These are phyloP conservation scores for Salix suchowensis DNA, from an alignment of 345 rosid genomes.

Conservation along the genomic window DNA sequence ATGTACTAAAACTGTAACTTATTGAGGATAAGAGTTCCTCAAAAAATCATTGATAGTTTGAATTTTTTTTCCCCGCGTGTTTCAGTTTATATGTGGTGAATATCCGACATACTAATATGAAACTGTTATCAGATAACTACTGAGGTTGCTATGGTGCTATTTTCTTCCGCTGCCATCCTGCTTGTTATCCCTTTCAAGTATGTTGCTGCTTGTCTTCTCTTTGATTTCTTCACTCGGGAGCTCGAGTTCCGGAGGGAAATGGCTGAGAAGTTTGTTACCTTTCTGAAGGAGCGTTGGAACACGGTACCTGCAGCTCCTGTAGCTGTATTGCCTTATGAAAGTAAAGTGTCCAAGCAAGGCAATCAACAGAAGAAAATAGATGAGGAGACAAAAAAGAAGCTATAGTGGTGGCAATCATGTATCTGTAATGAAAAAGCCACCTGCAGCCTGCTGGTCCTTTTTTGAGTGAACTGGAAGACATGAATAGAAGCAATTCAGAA, in stretches of 20 bases:
- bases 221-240: slow-evolving; percentile 80
- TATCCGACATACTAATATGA: background rate
- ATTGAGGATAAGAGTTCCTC: background rate
- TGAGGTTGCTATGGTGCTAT: slow-evolving; percentile 66
- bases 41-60: background rate
- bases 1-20: background rate
- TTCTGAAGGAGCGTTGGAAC: slow-evolving; percentile 80
- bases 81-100: background rate
- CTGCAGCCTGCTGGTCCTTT: background rate
- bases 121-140: slow-evolving; percentile 57
- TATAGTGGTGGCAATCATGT: slow-evolving; percentile 16
- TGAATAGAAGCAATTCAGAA: background rate
- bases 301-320: slow-evolving; percentile 84
- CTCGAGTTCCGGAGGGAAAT: slow-evolving; percentile 74
- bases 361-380: slow-evolving; percentile 32
- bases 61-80: background rate
- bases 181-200: slow-evolving; percentile 80
- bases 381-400: slow-evolving; percentile 28
- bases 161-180: slow-evolving; percentile 53
- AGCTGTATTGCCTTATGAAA: slow-evolving; percentile 62
- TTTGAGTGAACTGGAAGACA: background rate
- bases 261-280: slow-evolving; percentile 54
- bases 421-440: background rate
- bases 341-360: slow-evolving; percentile 35
- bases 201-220: slow-evolving; percentile 54